Conservation (phyloP, 2,329 filamentous ascomycete species). For the Nakataea oryzae region DNA sequence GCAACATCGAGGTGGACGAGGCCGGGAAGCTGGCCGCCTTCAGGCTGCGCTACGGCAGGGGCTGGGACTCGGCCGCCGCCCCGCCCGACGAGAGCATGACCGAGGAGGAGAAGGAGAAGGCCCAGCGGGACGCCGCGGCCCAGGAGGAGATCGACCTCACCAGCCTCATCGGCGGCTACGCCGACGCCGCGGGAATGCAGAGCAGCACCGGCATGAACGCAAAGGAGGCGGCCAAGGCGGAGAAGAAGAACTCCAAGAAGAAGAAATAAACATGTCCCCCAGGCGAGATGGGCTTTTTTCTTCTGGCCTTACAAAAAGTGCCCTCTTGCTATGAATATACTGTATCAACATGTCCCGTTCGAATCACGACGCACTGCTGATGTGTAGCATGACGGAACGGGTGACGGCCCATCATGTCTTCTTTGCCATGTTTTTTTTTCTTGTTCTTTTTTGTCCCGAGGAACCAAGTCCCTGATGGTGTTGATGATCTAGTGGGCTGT, state of each 20-base stretch:
- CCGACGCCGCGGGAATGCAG: slow-evolving; percentile 24
- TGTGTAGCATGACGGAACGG: not conserved
- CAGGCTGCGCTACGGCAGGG: slow-evolving; percentile 70
- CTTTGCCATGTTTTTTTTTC: too few species aligned
- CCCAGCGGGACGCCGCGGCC: not conserved
- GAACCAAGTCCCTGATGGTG: not conserved
- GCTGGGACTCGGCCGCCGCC: slow-evolving; percentile 56
- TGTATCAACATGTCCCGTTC: not conserved
- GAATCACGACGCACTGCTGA: not conserved
- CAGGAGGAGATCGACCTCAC: slow-evolving; percentile 22
- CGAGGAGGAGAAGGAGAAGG: slow-evolving; percentile 15
- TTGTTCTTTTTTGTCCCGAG: not conserved
- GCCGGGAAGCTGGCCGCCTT: slow-evolving; percentile 83
- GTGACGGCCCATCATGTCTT: not conserved
- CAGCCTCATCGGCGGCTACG: slow-evolving; percentile 43
- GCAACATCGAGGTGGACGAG: slow-evolving; percentile 91
- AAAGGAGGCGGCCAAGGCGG: slow-evolving; percentile 24
- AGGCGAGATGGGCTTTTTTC: too few species aligned
- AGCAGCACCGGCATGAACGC: slow-evolving; percentile 24
- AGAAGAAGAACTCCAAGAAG: slow-evolving; percentile 28
- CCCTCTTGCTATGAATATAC: not conserved
- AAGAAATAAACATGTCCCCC: slow-evolving; percentile 23
- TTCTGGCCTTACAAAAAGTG: too few species aligned
- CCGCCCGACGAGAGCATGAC: slow-evolving; percentile 13
- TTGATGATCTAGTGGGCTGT: not conserved